phyloP scores from a whole-genome alignment of 768 basidiomycete species.

The Austroboletus festivus region DNA sequence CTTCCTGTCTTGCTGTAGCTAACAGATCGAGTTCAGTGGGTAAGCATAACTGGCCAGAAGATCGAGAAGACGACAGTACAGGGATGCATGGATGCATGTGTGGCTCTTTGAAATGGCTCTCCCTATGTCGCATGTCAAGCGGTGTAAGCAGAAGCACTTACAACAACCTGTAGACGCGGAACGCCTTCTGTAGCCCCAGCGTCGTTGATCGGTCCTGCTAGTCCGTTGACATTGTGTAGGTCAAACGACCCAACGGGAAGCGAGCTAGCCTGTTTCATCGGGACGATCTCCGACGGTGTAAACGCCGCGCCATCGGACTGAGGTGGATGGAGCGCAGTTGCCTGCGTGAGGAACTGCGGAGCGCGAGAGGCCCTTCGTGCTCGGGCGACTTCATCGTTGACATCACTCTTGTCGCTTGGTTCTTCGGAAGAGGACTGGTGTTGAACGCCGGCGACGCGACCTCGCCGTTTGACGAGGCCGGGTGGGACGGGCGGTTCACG shows the following conservation, averaged over 20 bases:
- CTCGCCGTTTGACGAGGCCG: conserved; percentile 27
- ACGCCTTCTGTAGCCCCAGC: conserved; percentile 9
- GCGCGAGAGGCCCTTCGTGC: conserved; percentile 10
- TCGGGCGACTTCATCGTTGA: conserved; percentile 15
- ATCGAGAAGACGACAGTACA: conserved; percentile 11
- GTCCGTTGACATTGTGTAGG: conserved; percentile 1
- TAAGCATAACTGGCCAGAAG: conserved; percentile 15
- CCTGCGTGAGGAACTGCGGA: neutral
- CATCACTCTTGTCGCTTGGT: conserved; percentile 28
- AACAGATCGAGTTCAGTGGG: conserved; percentile 19
- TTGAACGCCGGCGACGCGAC: conserved; percentile 21
- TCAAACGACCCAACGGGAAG: conserved; percentile 8
- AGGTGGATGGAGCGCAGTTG: neutral
- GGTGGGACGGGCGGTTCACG: conserved; percentile 34
- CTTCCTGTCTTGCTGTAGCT: conserved; percentile 17
- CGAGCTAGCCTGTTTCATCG: conserved; percentile 9
- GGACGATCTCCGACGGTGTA: neutral
- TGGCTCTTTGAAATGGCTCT: conserved; percentile 3
- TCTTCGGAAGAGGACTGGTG: conserved; percentile 29
- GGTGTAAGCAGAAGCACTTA: conserved; percentile 26
- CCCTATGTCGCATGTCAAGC: conserved; percentile 10
- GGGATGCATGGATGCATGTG: conserved; percentile 2
- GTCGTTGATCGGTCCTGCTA: neutral
- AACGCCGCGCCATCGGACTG: neutral
- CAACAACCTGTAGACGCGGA: conserved; percentile 20